phyloP scores from a whole-genome alignment of 176 grass and related monocot species.

The Otatea glauca region DNA sequence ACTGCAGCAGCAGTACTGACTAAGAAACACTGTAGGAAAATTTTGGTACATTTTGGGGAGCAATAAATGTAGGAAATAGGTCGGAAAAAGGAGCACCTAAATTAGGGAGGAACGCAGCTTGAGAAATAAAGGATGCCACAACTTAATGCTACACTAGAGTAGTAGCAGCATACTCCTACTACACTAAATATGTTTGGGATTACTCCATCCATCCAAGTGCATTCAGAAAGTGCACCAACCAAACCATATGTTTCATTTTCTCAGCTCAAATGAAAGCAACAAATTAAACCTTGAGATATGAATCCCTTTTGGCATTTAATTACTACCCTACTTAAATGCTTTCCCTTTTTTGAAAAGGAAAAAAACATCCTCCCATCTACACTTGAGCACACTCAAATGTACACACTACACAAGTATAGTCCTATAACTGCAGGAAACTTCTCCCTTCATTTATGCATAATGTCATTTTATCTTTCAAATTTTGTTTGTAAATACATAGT shows the following conservation, averaged over 20 bases:
- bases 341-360: neutral
- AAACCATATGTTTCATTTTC: neutral
- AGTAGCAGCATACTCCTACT: neutral
- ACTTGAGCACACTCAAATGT: neutral
- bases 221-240: conserved; percentile 7
- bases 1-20: neutral
- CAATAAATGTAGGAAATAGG: conserved; percentile 27
- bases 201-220: conserved; percentile 17
- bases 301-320: conserved; percentile 44
- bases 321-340: conserved; percentile 24
- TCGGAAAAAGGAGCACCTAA: conserved; percentile 4
- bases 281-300: conserved; percentile 28
- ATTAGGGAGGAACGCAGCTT: conserved; percentile 10
- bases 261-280: conserved; percentile 16
- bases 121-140: conserved; percentile 47
- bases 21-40: conserved; percentile 16
- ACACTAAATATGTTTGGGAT: neutral
- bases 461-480: too few relatives aligned
- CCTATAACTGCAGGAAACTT: neutral
- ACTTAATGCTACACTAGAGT: conserved; percentile 28
- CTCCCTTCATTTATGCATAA: too few relatives aligned
- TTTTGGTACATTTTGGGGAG: conserved; percentile 18
- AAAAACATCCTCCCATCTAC: neutral
- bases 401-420: neutral
- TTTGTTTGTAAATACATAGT: too few relatives aligned